A percentile compares a stretch with the other conserved stretches of the same genome.
Evolutionary conservation across 1,284 basidiomycete genomes (phyloP).

Genomic region (Pseudozyma pruni): DNA sequence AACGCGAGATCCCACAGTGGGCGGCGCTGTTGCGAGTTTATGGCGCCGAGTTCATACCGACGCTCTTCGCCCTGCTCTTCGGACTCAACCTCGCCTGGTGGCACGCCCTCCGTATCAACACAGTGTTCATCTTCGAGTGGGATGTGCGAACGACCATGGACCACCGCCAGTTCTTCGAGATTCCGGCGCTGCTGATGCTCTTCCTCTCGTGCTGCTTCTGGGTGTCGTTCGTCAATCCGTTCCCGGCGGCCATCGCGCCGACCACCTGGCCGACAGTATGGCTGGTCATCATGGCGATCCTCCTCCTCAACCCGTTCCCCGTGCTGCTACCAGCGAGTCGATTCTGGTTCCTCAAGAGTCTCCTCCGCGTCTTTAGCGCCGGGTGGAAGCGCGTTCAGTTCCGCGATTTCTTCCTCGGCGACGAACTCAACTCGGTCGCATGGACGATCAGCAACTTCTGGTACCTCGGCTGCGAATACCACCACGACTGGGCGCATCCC

Average conservation of each 20-base stretch:
- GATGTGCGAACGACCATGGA: slow-evolving; percentile 81
- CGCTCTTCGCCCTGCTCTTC: slow-evolving; percentile 81
- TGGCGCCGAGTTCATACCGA: slow-evolving; percentile 78
- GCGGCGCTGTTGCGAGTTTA: slow-evolving; percentile 83
- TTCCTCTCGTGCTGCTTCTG: slow-evolving; percentile 84
- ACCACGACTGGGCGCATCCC: slow-evolving; percentile 54
- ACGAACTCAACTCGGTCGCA: slow-evolving; percentile 67
- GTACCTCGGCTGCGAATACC: slow-evolving; percentile 77
- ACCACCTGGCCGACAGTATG: slow-evolving; percentile 83
- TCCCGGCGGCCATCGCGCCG: slow-evolving; percentile 58
- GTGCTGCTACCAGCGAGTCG: slow-evolving; percentile 76
- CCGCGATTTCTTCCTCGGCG: slow-evolving; percentile 67
- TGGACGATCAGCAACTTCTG: slow-evolving; percentile 70
- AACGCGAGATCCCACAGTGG: slow-evolving; percentile 77
- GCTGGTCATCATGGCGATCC: slow-evolving; percentile 75
- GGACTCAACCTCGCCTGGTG: slow-evolving; percentile 82
- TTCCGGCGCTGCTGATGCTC: slow-evolving; percentile 81
- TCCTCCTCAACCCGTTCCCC: slow-evolving; percentile 82
- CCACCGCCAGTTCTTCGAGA: slow-evolving; percentile 82
- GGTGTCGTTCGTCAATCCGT: slow-evolving; percentile 77
- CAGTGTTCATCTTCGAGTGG: slow-evolving; percentile 82
- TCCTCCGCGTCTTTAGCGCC: slow-evolving; percentile 74
- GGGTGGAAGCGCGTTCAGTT: slow-evolving; percentile 72
- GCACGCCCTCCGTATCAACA: slow-evolving; percentile 82
- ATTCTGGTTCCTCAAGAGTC: slow-evolving; percentile 80